phyloP scores from a whole-genome alignment of 225 moss, liverwort and hornwort species.

The Ulota crispa region DNA sequence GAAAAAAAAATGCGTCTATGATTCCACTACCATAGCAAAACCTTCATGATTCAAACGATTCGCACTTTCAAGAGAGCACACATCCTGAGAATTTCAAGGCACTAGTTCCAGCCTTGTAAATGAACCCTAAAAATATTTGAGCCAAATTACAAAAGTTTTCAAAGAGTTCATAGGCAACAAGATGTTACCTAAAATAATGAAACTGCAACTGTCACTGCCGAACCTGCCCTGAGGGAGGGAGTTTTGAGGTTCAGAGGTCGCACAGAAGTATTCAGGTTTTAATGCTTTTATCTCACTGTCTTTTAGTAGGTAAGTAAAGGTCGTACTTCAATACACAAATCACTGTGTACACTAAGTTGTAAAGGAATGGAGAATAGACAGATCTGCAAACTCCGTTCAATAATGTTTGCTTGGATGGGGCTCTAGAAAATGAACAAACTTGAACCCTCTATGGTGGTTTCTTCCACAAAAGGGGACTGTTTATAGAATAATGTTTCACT shows the following conservation, averaged over 20 bases:
- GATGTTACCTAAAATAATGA: conserved; percentile 27
- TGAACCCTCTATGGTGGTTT: background rate
- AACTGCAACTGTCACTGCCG: background rate
- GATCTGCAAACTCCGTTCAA: background rate
- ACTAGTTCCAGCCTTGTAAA: background rate
- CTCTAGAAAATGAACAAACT: background rate
- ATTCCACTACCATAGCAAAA: background rate
- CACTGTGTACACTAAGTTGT: conserved; percentile 3
- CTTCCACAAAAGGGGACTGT: background rate
- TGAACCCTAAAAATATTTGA: background rate
- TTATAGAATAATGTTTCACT: too few species aligned
- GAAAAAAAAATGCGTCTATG: background rate
- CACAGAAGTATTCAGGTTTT: background rate
- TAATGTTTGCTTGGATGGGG: background rate
- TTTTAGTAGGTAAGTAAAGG: background rate
- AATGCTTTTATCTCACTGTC: background rate
- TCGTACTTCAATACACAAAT: background rate
- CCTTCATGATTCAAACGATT: background rate
- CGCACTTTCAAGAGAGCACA: background rate
- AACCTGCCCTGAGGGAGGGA: background rate
- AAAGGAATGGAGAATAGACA: background rate
- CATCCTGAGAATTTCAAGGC: background rate
- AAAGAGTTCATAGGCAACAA: conserved; percentile 20
- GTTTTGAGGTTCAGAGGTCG: background rate
- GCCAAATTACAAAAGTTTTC: background rate